Evolutionary conservation across 2,329 filamentous ascomycete species (phyloP), one percentile per base, ranked within the genome.

Genomic region (Teratosphaeria destructans): DNA sequence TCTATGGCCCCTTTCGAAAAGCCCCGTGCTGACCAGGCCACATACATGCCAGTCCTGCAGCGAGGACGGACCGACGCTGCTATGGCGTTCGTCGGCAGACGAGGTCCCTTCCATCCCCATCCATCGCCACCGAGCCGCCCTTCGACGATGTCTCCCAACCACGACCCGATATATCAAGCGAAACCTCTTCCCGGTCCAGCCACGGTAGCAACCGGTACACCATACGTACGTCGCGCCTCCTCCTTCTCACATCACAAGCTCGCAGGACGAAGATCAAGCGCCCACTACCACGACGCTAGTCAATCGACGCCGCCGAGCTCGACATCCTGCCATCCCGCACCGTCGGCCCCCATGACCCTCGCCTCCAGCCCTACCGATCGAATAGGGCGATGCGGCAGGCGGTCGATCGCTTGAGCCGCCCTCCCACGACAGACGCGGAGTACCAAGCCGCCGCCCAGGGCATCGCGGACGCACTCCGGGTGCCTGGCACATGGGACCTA

Each of bases 401-500:
- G 14, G 26, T 37, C 37, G 16, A 49, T 16, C 55, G 37, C 11
- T 26, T 57, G 23, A 16, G 27, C 37, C 11, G 39, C n/a, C 23
- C 7, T 12, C n/a, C 19, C 6, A 47, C 37, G 56, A 23, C 29
- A 23, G 54, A 26, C 16, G n/a, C n/a, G 19, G 23, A 35, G 53
- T 54, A 54, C 55, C n/a, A 52, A 19, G 34, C 47, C 16, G 55
- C 55, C 11, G 26, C 57, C 2, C 29, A 53, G 43, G 39, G 58
- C 8, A 32, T 55, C n/a, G 12, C 19, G 5, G 27, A 52, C 5
- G 49, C 47, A 26, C 23, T 52, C 23, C 6, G 14, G 32, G n/a
- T 6, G 8, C 57, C 53, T 14, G 37, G 14, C 43, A 55, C 11
- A 49, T 60, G 12, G 54, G 62, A 62, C 35, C 59, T 64, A 14